A percentile compares a stretch with the other conserved stretches of the same genome.
These are phyloP conservation scores for Beauveria sp. DNA, from an alignment of 2,329 filamentous ascomycete genomes.

Conservation along the genomic window DNA sequence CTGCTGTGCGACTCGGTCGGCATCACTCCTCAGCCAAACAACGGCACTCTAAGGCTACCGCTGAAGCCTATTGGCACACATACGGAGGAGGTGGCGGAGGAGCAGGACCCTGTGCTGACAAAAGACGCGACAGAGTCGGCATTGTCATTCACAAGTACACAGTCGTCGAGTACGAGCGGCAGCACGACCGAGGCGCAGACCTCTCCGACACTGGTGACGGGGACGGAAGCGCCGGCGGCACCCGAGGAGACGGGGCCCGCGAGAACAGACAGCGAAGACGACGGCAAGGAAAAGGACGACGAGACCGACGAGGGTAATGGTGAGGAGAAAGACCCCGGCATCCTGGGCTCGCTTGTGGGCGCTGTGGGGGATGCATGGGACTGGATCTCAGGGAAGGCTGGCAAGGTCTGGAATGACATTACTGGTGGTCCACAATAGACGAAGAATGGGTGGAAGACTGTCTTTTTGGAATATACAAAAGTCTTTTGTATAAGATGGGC, in stretches of 20 bases:
- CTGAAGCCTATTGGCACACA: slow-evolving; percentile 58
- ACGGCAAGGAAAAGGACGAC: background rate
- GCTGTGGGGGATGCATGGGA: slow-evolving; percentile 11
- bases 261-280: background rate
- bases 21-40: slow-evolving; percentile 68
- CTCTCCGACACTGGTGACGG: background rate
- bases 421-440: background rate
- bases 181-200: slow-evolving; percentile 10
- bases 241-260: background rate
- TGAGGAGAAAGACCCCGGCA: background rate
- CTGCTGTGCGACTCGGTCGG: slow-evolving; percentile 84
- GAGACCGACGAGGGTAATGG: background rate
- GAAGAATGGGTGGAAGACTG: background rate
- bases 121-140: background rate
- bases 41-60: slow-evolving; percentile 74
- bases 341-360: background rate
- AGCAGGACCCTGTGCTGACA: slow-evolving; percentile 42
- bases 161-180: slow-evolving; percentile 9
- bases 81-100: slow-evolving; percentile 38
- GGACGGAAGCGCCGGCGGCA: background rate
- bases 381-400: slow-evolving; percentile 12
- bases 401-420: slow-evolving; percentile 9
- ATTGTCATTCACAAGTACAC: slow-evolving; percentile 1
- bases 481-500: background rate
- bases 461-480: background rate